Percentiles rank a stretch among this genome's conserved stretches.
phyloP scores from a whole-genome alignment of 805 yeast genomes.

The Candida namnaoensis region DNA sequence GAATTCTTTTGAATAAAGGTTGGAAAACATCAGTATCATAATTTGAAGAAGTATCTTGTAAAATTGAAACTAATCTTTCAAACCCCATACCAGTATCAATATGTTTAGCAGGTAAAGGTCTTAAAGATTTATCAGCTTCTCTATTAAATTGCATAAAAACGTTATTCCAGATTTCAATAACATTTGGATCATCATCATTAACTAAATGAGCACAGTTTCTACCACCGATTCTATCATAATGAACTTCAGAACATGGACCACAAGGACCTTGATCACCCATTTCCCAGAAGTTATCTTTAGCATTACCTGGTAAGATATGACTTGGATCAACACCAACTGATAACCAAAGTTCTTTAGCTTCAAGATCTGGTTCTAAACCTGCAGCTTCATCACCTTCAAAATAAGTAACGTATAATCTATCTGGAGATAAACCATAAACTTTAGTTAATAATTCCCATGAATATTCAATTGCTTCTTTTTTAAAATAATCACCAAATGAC shows the following conservation, averaged over 20 bases:
- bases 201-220: slow-evolving; percentile 89
- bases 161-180: slow-evolving; percentile 94
- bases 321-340: slow-evolving; percentile 84
- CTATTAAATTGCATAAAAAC: slow-evolving; percentile 97
- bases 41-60: slow-evolving; percentile 87
- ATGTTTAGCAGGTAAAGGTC: slow-evolving; percentile 86
- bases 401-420: slow-evolving; percentile 88
- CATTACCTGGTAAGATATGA: slow-evolving; percentile 88
- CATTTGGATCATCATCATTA: slow-evolving; percentile 96
- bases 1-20: slow-evolving; percentile 79
- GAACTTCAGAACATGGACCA: slow-evolving; percentile 98
- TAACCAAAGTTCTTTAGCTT: slow-evolving; percentile 83
- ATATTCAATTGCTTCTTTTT: slow-evolving; percentile 80
- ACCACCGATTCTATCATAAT: slow-evolving; percentile 97
- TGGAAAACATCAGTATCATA: slow-evolving; percentile 96
- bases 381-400: slow-evolving; percentile 85
- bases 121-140: slow-evolving; percentile 76
- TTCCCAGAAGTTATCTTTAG: slow-evolving; percentile 96
- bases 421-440: slow-evolving; percentile 71
- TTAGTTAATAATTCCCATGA: slow-evolving; percentile 89
- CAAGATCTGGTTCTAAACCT: slow-evolving; percentile 88
- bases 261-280: slow-evolving; percentile 99
- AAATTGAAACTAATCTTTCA: slow-evolving; percentile 90
- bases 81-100: slow-evolving; percentile 99
- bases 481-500: slow-evolving; percentile 99